Conservation (phyloP, 805 yeast genomes). For the Priceomyces medius region DNA sequence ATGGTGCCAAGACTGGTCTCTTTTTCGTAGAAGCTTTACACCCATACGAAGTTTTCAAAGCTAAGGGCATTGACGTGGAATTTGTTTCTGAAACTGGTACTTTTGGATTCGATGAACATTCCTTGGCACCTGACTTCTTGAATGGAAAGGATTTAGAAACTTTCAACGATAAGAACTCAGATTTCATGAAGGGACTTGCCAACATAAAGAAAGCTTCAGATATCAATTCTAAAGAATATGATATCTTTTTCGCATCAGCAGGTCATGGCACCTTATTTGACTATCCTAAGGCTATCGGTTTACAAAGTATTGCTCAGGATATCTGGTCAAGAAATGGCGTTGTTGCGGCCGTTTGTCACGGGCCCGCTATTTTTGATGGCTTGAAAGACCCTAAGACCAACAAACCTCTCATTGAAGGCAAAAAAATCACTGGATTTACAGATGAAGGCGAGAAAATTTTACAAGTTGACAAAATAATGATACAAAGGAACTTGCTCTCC, state of each 20-base stretch:
- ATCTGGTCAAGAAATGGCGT: constrained; percentile 54
- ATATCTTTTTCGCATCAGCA: constrained; percentile 59
- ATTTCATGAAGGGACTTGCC: constrained; percentile 37
- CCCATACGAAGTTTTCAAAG: constrained; percentile 49
- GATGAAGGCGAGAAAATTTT: constrained; percentile 48
- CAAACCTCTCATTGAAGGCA: constrained; percentile 48
- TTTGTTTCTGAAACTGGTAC: constrained; percentile 60
- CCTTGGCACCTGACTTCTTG: constrained; percentile 37
- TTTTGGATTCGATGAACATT: constrained; percentile 59
- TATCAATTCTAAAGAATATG: constrained; percentile 48
- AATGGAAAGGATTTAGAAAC: constrained; percentile 43
- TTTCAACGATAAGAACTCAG: constrained; percentile 37
- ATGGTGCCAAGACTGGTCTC: constrained; percentile 62
- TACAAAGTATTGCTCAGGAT: constrained; percentile 45
- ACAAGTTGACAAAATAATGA: constrained; percentile 20
- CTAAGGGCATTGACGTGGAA: constrained; percentile 52
- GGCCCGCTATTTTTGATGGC: constrained; percentile 57
- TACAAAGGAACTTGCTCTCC: constrained; percentile 26
- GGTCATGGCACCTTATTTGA: constrained; percentile 66
- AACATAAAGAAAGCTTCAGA: constrained; percentile 48
- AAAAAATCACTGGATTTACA: constrained; percentile 60
- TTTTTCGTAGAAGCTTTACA: constrained; percentile 59
- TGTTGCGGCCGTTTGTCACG: constrained; percentile 67
- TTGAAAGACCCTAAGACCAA: constrained; percentile 44
- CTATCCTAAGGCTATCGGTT: constrained; percentile 49